A percentile compares a stretch with the other conserved stretches of the same genome.
phyloP scores from a whole-genome alignment of 345 rosid genomes.

The Corchorus olitorius region DNA sequence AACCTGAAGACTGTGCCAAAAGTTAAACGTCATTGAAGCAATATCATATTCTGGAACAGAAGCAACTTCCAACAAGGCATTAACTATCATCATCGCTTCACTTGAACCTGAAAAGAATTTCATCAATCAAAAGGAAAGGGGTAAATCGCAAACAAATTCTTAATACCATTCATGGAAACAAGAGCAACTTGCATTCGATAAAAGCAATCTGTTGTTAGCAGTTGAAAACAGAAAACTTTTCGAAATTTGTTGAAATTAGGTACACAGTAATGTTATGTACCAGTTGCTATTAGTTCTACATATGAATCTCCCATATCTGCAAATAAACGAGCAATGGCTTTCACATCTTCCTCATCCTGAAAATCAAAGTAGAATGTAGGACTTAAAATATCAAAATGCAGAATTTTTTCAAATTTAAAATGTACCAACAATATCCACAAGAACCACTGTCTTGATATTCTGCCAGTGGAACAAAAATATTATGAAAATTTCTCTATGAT shows the following conservation, averaged over 20 bases:
- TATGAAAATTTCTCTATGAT: neutral
- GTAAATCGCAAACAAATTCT: constrained; percentile 14
- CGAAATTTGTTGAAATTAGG: neutral
- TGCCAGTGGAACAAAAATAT: neutral
- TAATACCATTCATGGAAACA: constrained; percentile 19
- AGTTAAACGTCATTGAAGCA: constrained; percentile 99
- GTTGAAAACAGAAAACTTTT: neutral
- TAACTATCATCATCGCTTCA: constrained; percentile 86
- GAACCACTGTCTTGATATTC: neutral
- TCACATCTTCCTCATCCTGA: constrained; percentile 99
- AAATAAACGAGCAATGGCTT: constrained; percentile 94
- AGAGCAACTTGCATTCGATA: neutral
- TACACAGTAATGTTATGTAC: constrained; percentile 36
- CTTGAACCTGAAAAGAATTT: constrained; percentile 62
- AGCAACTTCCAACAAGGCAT: constrained; percentile 87
- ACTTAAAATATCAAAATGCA: constrained; percentile 11
- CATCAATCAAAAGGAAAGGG: constrained; percentile 4
- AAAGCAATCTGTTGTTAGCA: constrained; percentile 21
- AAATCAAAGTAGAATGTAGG: constrained; percentile 25
- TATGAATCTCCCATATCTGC: constrained; percentile 99
- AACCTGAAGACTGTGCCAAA: constrained; percentile 98
- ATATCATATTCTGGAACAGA: constrained; percentile 93
- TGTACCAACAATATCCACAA: constrained; percentile 5
- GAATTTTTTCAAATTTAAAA: neutral
- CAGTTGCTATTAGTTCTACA: constrained; percentile 92